Evolutionary conservation across 352 stramenopile species (phyloP), one percentile per base, ranked within the genome.

Genomic region (Pythium apleroticum): DNA sequence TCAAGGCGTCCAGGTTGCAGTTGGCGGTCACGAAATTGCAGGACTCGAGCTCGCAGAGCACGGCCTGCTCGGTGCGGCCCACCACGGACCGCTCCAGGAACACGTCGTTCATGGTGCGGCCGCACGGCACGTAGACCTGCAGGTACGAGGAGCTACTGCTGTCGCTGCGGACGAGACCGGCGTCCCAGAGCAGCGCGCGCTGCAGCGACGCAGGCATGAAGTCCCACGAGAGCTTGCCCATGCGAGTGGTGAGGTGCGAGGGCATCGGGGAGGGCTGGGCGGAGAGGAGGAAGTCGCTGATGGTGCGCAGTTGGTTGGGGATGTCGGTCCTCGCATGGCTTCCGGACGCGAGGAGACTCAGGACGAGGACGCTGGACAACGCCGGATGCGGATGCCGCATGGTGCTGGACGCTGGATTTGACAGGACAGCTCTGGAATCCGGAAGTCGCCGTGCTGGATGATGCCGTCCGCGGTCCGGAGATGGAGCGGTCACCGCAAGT

Each of bases 51-150:
- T 30, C 19, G 55, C 55, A 61, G 0, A 19, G 19, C 20, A 37
- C 45, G 9, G 35, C 31, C 14, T 39, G 19, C 3, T 50, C 43
- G 3, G 43, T 27, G 24, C 24, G 3, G 12, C n/a, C 55, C 3
- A 52, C 37, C 15, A 50, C 24, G 4, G 14, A 4, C 20, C 43
- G 27, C 10, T 48, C 15, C n/a, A 69, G 31, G 31, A 69, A 69
- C 12, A 63, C 52, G 54, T 69, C 62, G 62, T 59, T 69, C 62
- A 69, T 69, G 7, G 62, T 69, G 54, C 48, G 37, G 9, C 62
- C 62, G 19, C 62, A 60, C 1, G 62, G 62, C 43, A 69, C 62
- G 27, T 63, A 54, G 28, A 69, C 39, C n/a, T 63, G 53, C 5
- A 69, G 17, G 27, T 62, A 69, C 41, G 46, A 55, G 24, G 24